Evolutionary conservation across 257 asterid species (phyloP), one percentile per base, ranked within the genome.

Genomic region (Penstemon davidsonii): DNA sequence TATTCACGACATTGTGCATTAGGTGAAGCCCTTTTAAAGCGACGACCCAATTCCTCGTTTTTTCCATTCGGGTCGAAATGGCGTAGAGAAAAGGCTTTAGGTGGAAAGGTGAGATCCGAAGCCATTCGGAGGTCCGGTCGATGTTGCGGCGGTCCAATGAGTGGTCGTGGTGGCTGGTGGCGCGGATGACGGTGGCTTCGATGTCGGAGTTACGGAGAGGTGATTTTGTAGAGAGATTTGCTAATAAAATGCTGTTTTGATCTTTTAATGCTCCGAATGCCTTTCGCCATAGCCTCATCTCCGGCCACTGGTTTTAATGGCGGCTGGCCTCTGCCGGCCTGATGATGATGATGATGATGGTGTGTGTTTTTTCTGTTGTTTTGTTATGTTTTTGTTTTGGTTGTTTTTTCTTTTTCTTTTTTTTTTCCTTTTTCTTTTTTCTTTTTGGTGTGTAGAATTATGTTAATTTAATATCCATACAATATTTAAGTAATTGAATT

Each of bases 251-350:
- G 87, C 97, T 90, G 65, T 72, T 81, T 15, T 76, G 86, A 73
- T 93, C 99, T 71, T 90, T 93, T 11, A 85, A 47, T 7, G 62
- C 77, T 49, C 83, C 96, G 64, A 84, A 72, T 69, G 88, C 95
- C 83, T 84, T 88, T 49, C 63, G 72, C 97, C 95, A 90, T 12
- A 88, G 91, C 95, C 85, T 84, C 97, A 90, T 83, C 69, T 74
- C 80, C 33, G 33, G 33, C 33, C 33, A 25, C 78, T 59, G 55
- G 25, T n/a, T 25, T 46, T 25, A 25, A 25, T 25, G 33, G 33
- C 33, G 33, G 47, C 13, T 6, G 66, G 38, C 75, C 66, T 43
- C 33, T 37, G 44, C 9, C 37, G 61, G 69, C 44, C 74, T 25
- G 38, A 4, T 4, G 11, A 5, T 52, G 38, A 4, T 4, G 11